These are phyloP conservation scores for Pouteria campechiana DNA, from an alignment of 179 eudicot species.

Conservation along the genomic window DNA sequence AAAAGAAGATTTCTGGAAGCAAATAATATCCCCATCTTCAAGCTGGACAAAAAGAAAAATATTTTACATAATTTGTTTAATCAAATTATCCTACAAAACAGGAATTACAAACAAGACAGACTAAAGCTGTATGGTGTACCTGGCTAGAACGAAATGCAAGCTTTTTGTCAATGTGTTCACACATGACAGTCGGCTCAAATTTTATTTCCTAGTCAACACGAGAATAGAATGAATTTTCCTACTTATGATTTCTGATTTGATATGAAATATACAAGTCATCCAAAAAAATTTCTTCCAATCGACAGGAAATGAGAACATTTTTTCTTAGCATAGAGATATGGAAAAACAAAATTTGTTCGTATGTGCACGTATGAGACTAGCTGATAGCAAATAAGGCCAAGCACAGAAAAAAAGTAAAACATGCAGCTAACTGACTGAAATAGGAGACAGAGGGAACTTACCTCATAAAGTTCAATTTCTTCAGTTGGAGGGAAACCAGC, in stretches of 20 bases:
- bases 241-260: too few species aligned
- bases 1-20: conserved; percentile 52
- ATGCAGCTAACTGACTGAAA: too few species aligned
- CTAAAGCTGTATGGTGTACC: too few species aligned
- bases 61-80: background rate
- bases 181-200: conserved; percentile 56
- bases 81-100: background rate
- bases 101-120: background rate
- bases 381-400: too few species aligned
- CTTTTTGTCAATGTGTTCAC: conserved; percentile 43
- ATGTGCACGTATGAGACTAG: too few species aligned
- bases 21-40: conserved; percentile 73
- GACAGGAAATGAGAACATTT: too few species aligned
- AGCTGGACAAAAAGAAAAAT: conserved; percentile 17
- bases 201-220: conserved; percentile 34
- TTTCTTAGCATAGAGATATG: too few species aligned
- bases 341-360: too few species aligned
- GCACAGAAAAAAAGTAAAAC: too few species aligned
- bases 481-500: conserved; percentile 70
- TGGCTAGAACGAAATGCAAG: conserved; percentile 33
- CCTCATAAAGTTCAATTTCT: conserved; percentile 82
- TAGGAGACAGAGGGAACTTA: conserved; percentile 16
- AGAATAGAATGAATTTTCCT: background rate
- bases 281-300: too few species aligned
- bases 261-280: too few species aligned